A percentile compares a stretch with the other conserved stretches of the same genome.
Evolutionary conservation across 257 asterid genomes (phyloP).

Genomic region (Henckelia pumila): DNA sequence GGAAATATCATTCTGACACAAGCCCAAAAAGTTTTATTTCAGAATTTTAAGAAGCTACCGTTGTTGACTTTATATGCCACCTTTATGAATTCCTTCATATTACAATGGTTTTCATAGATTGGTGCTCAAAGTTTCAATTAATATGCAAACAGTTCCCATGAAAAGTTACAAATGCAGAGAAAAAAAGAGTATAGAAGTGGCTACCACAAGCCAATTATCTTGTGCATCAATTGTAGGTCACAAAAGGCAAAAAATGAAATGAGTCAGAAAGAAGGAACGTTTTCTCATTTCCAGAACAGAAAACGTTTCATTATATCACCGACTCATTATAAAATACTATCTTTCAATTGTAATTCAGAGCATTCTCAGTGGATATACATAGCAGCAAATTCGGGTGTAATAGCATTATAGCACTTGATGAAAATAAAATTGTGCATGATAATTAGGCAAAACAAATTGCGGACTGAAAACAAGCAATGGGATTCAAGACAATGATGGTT

Average conservation of each 20-base stretch:
- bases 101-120: not conserved
- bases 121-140: not conserved
- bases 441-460: not conserved
- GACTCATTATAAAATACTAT: not conserved
- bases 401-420: not conserved
- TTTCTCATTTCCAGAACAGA: not conserved
- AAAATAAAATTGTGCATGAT: not conserved
- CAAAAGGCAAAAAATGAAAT: not conserved
- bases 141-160: not conserved
- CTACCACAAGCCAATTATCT: not conserved
- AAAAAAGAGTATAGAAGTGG: not conserved
- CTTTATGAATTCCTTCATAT: not conserved
- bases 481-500: not conserved
- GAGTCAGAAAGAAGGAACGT: not conserved
- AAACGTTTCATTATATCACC: not conserved
- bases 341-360: slow-evolving; percentile 4
- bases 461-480: not conserved
- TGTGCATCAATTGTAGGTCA: not conserved
- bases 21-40: slow-evolving; percentile 5
- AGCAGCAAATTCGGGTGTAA: slow-evolving; percentile 15
- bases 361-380: slow-evolving; percentile 7
- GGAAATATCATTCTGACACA: not conserved
- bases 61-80: slow-evolving; percentile 9
- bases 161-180: not conserved
- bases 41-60: slow-evolving; percentile 8